Evolutionary conservation across 371 early-diverging fungal species (phyloP).

Genomic region (Rhizomucor miehei): DNA sequence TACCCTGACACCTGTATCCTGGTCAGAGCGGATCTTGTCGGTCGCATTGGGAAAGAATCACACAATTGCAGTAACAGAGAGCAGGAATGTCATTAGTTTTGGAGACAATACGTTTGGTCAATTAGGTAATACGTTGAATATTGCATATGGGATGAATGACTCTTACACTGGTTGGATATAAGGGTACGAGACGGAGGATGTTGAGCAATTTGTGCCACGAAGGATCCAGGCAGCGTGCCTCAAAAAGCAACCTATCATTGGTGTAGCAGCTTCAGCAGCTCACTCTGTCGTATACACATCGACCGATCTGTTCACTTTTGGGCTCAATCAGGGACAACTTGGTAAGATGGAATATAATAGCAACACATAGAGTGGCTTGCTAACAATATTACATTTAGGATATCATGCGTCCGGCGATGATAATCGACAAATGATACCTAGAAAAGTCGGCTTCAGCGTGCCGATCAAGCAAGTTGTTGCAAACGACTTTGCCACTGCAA

Average conservation of each 20-base stretch:
- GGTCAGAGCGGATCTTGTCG: slow-evolving; percentile 44
- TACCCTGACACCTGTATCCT: slow-evolving; percentile 46
- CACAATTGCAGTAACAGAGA: slow-evolving; percentile 59
- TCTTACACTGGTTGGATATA: not conserved
- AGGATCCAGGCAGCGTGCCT: slow-evolving; percentile 53
- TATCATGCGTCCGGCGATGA: slow-evolving; percentile 52
- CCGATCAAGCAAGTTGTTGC: slow-evolving; percentile 52
- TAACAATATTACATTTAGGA: slow-evolving; percentile 16
- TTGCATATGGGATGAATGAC: not conserved
- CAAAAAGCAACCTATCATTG: slow-evolving; percentile 55
- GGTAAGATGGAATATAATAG: slow-evolving; percentile 27
- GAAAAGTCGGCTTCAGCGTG: slow-evolving; percentile 48
- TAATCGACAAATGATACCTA: slow-evolving; percentile 35
- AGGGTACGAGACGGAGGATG: slow-evolving; percentile 51
- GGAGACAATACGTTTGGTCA: slow-evolving; percentile 69
- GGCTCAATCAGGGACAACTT: slow-evolving; percentile 75
- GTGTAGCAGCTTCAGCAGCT: slow-evolving; percentile 67
- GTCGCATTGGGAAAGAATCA: slow-evolving; percentile 76
- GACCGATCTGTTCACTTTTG: slow-evolving; percentile 69
- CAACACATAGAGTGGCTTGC: not conserved
- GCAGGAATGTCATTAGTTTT: slow-evolving; percentile 50
- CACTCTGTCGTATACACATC: slow-evolving; percentile 67
- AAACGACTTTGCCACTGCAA: slow-evolving; percentile 54
- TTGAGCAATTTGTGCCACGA: slow-evolving; percentile 53
- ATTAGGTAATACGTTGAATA: slow-evolving; percentile 47